Percentiles rank a stretch among this genome's conserved stretches.
Evolutionary conservation across 306 rosid genomes (phyloP).

Genomic region (Cicer judaicum): DNA sequence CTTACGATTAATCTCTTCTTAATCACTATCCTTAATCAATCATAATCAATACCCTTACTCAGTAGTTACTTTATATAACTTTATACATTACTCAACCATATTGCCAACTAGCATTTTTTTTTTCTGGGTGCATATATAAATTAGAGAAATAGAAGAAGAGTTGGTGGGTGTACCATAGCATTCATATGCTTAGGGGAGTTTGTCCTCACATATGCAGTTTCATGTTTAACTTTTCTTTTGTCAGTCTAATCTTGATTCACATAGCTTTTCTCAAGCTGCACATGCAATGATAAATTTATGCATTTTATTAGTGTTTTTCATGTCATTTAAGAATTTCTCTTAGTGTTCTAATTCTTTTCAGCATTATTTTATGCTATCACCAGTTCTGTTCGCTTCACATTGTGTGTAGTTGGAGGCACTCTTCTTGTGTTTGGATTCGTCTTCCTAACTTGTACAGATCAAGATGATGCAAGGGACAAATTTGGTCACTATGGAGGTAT

Average conservation of each 20-base stretch:
- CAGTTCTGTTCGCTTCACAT: slow-evolving; percentile 67
- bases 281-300: slow-evolving; percentile 6
- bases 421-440: slow-evolving; percentile 66
- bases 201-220: slow-evolving; percentile 77
- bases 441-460: slow-evolving; percentile 67
- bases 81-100: too few species aligned
- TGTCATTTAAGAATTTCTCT: slow-evolving; percentile 12
- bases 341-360: slow-evolving; percentile 17
- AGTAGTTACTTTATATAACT: too few species aligned
- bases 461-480: slow-evolving; percentile 88
- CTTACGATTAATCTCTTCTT: too few species aligned
- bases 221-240: slow-evolving; percentile 64
- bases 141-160: slow-evolving; percentile 56
- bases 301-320: slow-evolving; percentile 20
- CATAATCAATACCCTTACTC: too few species aligned
- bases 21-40: too few species aligned
- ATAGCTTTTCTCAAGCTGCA: slow-evolving; percentile 23
- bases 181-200: slow-evolving; percentile 70
- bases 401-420: slow-evolving; percentile 73
- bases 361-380: slow-evolving; percentile 39
- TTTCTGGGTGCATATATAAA: slow-evolving; percentile 53
- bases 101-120: neutral
- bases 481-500: slow-evolving; percentile 95
- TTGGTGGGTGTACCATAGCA: slow-evolving; percentile 77
- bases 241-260: slow-evolving; percentile 45